These are phyloP conservation scores for Rhynchospora tenuis DNA, from an alignment of 176 grass and related monocot genomes.

Conservation along the genomic window DNA sequence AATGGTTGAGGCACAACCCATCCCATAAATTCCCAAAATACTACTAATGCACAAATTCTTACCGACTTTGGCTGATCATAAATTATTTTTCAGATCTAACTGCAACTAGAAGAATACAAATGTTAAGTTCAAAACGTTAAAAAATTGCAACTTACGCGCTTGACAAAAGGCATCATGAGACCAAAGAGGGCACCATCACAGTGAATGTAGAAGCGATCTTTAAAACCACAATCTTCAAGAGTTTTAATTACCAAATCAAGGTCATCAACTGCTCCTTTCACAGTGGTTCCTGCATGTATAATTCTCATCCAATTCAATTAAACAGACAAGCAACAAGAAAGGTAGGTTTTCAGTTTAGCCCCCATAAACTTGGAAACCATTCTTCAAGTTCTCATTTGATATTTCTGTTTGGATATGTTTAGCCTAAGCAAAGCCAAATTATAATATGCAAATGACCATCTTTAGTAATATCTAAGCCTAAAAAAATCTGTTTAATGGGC, in stretches of 20 bases:
- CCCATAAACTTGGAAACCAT: neutral
- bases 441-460: neutral
- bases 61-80: neutral
- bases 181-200: conserved; percentile 91
- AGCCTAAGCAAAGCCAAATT: neutral
- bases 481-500: neutral
- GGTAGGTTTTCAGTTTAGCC: neutral
- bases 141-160: conserved; percentile 38
- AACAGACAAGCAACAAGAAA: neutral
- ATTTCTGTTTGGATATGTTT: neutral
- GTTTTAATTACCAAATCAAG: conserved; percentile 75
- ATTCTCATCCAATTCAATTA: conserved; percentile 12
- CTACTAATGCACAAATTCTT: no score
- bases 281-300: conserved; percentile 56
- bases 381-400: neutral
- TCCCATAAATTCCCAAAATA: no score
- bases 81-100: neutral
- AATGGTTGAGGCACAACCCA: no score
- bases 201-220: conserved; percentile 78
- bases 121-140: neutral
- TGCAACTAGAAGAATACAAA: neutral
- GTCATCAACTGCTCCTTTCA: conserved; percentile 90
- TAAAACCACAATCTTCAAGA: conserved; percentile 67
- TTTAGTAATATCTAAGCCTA: neutral
- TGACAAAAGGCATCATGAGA: conserved; percentile 86